These are phyloP conservation scores for Diddensiella transvaalensis DNA, from an alignment of 805 yeast species.

Conservation along the genomic window DNA sequence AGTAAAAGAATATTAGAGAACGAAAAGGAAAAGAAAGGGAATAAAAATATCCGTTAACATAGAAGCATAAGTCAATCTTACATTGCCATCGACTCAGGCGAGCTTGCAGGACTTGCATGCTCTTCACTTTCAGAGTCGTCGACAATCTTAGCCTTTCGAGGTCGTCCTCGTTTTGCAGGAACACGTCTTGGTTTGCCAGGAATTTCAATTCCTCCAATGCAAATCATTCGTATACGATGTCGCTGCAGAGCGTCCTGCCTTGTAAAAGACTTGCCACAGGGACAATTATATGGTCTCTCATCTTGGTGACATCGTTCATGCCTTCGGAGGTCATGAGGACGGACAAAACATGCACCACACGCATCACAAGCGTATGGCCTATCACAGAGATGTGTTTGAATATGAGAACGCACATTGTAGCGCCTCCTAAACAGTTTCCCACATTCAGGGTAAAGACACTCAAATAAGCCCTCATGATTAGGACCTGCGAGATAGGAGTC, in stretches of 20 bases:
- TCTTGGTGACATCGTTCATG: conserved; percentile 85
- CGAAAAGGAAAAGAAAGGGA: background rate
- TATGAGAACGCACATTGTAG: conserved; percentile 90
- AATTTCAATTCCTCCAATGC: conserved; percentile 62
- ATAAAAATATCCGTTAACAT: no score
- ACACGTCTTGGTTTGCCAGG: conserved; percentile 31
- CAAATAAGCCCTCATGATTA: conserved; percentile 62
- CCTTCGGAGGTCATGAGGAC: conserved; percentile 91
- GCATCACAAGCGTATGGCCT: conserved; percentile 78
- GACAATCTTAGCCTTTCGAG: conserved; percentile 27
- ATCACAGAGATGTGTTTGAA: conserved; percentile 93
- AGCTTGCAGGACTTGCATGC: background rate
- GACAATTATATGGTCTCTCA: conserved; percentile 63
- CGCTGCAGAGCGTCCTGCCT: conserved; percentile 84
- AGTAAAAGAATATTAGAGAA: no score
- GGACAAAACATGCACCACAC: conserved; percentile 83
- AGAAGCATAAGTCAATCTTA: no score
- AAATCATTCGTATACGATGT: conserved; percentile 75
- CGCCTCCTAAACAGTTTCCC: conserved; percentile 81
- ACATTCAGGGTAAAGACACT: conserved; percentile 74
- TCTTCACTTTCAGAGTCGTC: conserved; percentile 1
- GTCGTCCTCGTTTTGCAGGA: conserved; percentile 38
- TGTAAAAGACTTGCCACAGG: conserved; percentile 92
- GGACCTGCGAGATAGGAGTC: conserved; percentile 83
- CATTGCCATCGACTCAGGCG: background rate